Evolutionary conservation across 495 filamentous ascomycete genomes (phyloP).

Genomic region (Durotheca rogersii): DNA sequence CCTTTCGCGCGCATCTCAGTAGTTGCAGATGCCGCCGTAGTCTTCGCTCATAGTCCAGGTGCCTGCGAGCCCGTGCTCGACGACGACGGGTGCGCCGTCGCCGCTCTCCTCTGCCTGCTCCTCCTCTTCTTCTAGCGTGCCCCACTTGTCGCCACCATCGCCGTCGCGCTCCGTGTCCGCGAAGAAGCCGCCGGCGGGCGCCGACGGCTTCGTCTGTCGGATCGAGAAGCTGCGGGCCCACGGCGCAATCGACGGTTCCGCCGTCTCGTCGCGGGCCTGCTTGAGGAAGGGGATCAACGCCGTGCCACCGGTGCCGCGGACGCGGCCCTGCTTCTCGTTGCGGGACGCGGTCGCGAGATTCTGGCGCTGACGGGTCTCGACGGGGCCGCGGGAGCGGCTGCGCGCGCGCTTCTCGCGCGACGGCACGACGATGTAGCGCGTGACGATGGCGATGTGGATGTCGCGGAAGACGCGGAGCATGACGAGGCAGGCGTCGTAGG

Average conservation of each 20-base stretch:
- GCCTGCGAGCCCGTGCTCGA: slow-evolving; percentile 77
- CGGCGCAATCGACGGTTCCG: slow-evolving; percentile 82
- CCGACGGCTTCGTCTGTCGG: slow-evolving; percentile 45
- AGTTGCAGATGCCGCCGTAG: slow-evolving; percentile 60
- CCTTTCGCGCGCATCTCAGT: slow-evolving; percentile 34
- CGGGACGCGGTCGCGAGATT: slow-evolving; percentile 67
- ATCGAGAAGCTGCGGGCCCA: slow-evolving; percentile 78
- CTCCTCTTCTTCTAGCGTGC: no score
- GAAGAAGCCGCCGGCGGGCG: slow-evolving; percentile 54
- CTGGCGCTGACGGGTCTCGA: slow-evolving; percentile 47
- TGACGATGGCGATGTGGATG: slow-evolving; percentile 95
- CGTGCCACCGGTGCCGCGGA: slow-evolving; percentile 90
- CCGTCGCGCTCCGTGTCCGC: no score
- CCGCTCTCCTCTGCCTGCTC: slow-evolving; percentile 29
- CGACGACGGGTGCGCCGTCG: slow-evolving; percentile 62
- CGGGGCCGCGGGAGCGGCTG: slow-evolving; percentile 46
- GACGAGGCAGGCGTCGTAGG: slow-evolving; percentile 87
- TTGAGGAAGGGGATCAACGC: slow-evolving; percentile 91
- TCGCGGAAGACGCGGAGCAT: slow-evolving; percentile 90
- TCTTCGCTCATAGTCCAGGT: slow-evolving; percentile 81
- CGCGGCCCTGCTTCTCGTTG: slow-evolving; percentile 55
- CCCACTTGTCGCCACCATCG: no score
- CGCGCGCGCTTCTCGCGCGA: slow-evolving; percentile 51
- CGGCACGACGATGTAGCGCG: slow-evolving; percentile 88
- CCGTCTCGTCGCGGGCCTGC: slow-evolving; percentile 93